Evolutionary conservation across 306 rosid genomes (phyloP), one percentile per base, ranked within the genome.

Genomic region (Abrus pulchellus): DNA sequence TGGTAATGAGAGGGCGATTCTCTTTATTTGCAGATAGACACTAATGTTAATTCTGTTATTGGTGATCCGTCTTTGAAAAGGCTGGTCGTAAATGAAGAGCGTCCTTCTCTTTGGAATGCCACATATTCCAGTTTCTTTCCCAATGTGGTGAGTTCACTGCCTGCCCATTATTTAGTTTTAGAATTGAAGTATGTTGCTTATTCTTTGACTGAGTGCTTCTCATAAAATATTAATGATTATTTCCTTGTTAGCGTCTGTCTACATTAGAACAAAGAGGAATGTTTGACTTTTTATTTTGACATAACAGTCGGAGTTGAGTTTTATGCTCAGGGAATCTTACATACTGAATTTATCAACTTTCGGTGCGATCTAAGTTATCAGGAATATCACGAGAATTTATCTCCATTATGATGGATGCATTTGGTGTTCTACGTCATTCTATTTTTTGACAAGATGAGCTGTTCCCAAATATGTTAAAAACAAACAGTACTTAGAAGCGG

Each of bases 1-100:
- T 38, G 20, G 68, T 70, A 28, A 72, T 77, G 61, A 72, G n/a
- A 14, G 54, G 63, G 32, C 78, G 63, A 28, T 74, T 71, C 79
- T 57, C 74, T 85, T 54, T 34, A 66, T 73, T 72, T 86, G 81
- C 90, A 96, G 99, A 86, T 88, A 88, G 97, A 88, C 86, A 89
- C 66, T 76, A 78, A 80, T 74, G 68, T 54, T 54, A 78, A 76
- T 84, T 85, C 90, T 80, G 81, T 77, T 64, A 78, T 74, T 79
- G 68, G 86, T 47, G 86, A 83, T 86, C 89, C 89, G 8, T 80
- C 94, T 74, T 68, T 86, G 83, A 93, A 86, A 80, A 91, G 94
- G 77, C 84, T 80, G n/a, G 76, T 83, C 59, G 90, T 62, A 84
- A 48, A 87, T 77, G 86, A 93, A 74, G 93, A 87, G 63, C 88